These are phyloP conservation scores for Candida khao-thaluensis DNA, from an alignment of 805 yeast genomes.

Conservation along the genomic window DNA sequence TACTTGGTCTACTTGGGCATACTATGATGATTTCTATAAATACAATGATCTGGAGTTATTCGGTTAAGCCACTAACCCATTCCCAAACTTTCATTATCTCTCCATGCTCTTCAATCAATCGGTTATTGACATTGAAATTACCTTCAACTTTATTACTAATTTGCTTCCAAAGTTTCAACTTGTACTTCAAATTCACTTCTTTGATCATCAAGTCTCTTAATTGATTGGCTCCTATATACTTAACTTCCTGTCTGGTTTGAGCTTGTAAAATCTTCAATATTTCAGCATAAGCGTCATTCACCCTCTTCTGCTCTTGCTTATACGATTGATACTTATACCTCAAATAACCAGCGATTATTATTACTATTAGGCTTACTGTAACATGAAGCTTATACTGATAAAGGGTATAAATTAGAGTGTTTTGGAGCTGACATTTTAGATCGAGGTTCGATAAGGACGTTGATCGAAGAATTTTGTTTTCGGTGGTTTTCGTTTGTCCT, in stretches of 20 bases:
- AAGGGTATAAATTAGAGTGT: constrained; percentile 44
- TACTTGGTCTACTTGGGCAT: too few relatives aligned
- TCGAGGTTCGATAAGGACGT: constrained; percentile 65
- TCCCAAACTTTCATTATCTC: constrained; percentile 88
- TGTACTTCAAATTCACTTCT: constrained; percentile 37
- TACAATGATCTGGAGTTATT: too few relatives aligned
- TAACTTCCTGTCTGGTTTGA: constrained; percentile 27
- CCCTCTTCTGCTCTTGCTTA: constrained; percentile 37
- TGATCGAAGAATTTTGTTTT: constrained; percentile 66
- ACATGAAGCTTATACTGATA: constrained; percentile 24
- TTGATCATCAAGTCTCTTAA: constrained; percentile 62
- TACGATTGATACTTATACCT: constrained; percentile 33
- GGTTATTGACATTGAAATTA: constrained; percentile 62
- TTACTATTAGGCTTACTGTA: constrained; percentile 2
- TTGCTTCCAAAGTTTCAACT: constrained; percentile 56
- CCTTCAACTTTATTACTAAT: constrained; percentile 58
- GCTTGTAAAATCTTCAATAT: constrained; percentile 48
- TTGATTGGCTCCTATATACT: constrained; percentile 67
- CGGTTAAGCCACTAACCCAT: too few relatives aligned
- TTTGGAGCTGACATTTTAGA: constrained; percentile 54
- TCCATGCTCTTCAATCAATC: constrained; percentile 73
- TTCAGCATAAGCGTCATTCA: constrained; percentile 46
- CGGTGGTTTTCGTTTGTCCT: constrained; percentile 33
- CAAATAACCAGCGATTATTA: constrained; percentile 3
- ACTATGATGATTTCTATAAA: too few relatives aligned